Percentiles rank a stretch among this genome's conserved stretches.
These are phyloP conservation scores for Phaseolus coccineus DNA, from an alignment of 331 rosid genomes.

Conservation along the genomic window DNA sequence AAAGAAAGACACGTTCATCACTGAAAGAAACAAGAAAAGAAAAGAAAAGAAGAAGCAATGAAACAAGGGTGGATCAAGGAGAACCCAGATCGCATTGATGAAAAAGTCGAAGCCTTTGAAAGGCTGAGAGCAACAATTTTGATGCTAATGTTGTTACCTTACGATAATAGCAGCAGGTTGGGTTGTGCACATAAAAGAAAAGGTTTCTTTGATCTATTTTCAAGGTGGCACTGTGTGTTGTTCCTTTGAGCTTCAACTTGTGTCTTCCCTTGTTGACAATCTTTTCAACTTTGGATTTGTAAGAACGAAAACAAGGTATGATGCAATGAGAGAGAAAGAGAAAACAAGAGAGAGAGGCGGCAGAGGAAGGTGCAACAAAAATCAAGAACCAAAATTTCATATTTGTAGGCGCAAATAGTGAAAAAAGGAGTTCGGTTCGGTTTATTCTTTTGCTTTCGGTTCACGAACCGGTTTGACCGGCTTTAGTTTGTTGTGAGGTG, in stretches of 20 bases:
- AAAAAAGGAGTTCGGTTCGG: conserved; percentile 12
- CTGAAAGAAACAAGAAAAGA: too few species aligned
- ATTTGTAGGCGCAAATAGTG: conserved; percentile 58
- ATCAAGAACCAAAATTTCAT: conserved; percentile 47
- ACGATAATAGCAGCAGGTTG: conserved; percentile 30
- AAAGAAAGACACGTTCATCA: background rate
- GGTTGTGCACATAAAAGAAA: conserved; percentile 41
- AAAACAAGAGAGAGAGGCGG: conserved; percentile 28
- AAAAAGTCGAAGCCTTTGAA: conserved; percentile 28
- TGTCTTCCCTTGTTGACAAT: conserved; percentile 34
- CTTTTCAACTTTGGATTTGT: conserved; percentile 27
- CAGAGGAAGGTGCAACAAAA: conserved; percentile 54
- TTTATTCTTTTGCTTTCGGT: conserved; percentile 50
- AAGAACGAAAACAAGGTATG: conserved; percentile 37
- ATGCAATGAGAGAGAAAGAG: conserved; percentile 4
- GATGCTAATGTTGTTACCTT: conserved; percentile 46
- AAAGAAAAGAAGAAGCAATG: background rate
- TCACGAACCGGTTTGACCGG: conserved; percentile 64
- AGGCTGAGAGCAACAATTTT: conserved; percentile 38
- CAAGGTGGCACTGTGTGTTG: conserved; percentile 19
- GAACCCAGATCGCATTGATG: conserved; percentile 26
- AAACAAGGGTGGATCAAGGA: conserved; percentile 43
- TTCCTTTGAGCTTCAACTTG: conserved; percentile 25
- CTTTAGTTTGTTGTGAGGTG: conserved; percentile 39
- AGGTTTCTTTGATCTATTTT: conserved; percentile 11